A percentile compares a stretch with the other conserved stretches of the same genome.
Conservation (phyloP, 73 alveolate species). For the Breviolum minutum region DNA sequence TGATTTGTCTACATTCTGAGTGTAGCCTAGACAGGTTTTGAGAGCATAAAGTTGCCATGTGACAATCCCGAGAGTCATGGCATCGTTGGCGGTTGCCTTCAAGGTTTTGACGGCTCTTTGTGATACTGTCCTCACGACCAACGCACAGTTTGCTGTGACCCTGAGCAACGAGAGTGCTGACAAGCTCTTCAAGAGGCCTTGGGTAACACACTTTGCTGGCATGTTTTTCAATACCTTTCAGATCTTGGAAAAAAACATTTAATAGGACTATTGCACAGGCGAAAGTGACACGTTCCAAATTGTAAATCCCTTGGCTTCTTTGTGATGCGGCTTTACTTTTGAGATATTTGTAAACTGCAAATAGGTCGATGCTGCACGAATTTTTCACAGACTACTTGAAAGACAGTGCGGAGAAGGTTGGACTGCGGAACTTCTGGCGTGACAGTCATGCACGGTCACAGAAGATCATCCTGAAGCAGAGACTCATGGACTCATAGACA, state of each 20-base stretch:
- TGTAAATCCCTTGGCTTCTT: too few species aligned
- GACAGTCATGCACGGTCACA: too few species aligned
- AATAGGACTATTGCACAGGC: background rate
- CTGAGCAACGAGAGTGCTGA: slow-evolving; percentile 71
- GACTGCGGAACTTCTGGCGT: background rate
- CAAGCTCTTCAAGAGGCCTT: slow-evolving; percentile 78
- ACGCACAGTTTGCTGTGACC: slow-evolving; percentile 59
- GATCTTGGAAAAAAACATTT: background rate
- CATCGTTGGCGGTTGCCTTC: background rate
- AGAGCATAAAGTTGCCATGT: background rate
- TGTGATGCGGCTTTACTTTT: too few species aligned
- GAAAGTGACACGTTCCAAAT: too few species aligned
- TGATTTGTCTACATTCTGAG: too few species aligned
- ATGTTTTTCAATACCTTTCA: background rate
- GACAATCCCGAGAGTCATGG: background rate
- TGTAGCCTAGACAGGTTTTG: too few species aligned
- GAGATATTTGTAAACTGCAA: background rate
- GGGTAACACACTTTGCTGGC: background rate
- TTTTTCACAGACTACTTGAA: slow-evolving; percentile 70
- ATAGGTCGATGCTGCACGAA: slow-evolving; percentile 76
- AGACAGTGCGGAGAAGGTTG: slow-evolving; percentile 56
- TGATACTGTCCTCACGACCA: slow-evolving; percentile 68
- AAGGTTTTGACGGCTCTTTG: slow-evolving; percentile 72
- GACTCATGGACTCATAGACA: too few species aligned
- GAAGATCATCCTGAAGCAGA: too few species aligned